Base-by-base conservation (phyloP, 2,329 filamentous ascomycete genomes). In the Graphilbum fragrans region DNA sequence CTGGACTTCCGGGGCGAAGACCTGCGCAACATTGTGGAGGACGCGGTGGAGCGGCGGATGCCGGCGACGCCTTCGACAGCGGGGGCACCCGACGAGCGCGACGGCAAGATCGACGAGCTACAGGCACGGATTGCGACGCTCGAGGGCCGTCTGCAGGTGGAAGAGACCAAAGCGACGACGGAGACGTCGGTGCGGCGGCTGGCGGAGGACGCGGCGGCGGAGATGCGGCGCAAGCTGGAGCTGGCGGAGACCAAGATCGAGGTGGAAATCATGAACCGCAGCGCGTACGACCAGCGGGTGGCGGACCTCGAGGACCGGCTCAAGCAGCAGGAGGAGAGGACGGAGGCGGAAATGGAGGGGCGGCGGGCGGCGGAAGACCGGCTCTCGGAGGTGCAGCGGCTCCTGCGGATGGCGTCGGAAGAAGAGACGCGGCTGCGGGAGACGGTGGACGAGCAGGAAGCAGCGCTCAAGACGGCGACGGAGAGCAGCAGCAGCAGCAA, bases 361-460 rank as follows among this genome's bases (percentile, higher is more conserved):
- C 75, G 82, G 44, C 73, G 81, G 41, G 69, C 75, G 27, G 79
- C 80, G 1, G 82, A 88, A 55, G 83, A 88, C 53, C 74, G 75
- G 45, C 64, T 86, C 14, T 73, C 79, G 5, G 82, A 88, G 54
- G 69, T 79, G n/a, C 80, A 87, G 58, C 70, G 77, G 41, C 69
- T 81, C 19, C 67, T 86, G 21, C 73, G 76, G 44, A 71, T 78
- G 47, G 74, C 81, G 5, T 74, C 81, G n/a, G 80, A 86, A 53
- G 81, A 87, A 54, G 80, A 83, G 48, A 72, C 72, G 48, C 72
- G 80, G 41, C 70, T 88, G 5, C 70, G 78, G 21, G 72, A 80
- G 44, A 70, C 74, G 32, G 62, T 82, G 37, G 79, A 85, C 34
- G 79, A 86, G 51, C 79, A 74, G 50, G 75, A 86, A n/a, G 67